Percentiles rank a stretch among this genome's conserved stretches.
These are phyloP conservation scores for Hawksworthiomyces lignivorus DNA, from an alignment of 2,329 filamentous ascomycete genomes.

Conservation along the genomic window DNA sequence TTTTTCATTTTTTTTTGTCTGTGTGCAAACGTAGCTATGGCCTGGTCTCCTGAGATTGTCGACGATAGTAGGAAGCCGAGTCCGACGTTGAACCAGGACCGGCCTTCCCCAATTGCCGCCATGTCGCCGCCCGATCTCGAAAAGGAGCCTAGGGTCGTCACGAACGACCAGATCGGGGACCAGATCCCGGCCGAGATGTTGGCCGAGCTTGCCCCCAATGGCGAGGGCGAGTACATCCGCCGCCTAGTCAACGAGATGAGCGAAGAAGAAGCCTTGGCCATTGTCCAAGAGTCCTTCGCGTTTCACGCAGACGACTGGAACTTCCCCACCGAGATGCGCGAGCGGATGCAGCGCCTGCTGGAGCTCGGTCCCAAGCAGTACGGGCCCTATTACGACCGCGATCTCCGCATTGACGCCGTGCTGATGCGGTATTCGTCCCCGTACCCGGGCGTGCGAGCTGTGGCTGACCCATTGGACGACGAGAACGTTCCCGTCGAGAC, in stretches of 20 bases:
- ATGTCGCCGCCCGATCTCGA: slow-evolving; percentile 20
- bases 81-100: no score
- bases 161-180: slow-evolving; percentile 21
- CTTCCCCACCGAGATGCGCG: slow-evolving; percentile 34
- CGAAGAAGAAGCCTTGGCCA: slow-evolving; percentile 33
- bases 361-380: slow-evolving; percentile 29
- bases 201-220: slow-evolving; percentile 34
- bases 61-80: no score
- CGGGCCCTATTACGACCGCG: slow-evolving; percentile 32
- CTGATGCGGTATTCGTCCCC: slow-evolving; percentile 34
- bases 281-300: slow-evolving; percentile 28
- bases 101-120: no score
- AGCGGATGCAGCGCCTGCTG: slow-evolving; percentile 31
- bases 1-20: no score
- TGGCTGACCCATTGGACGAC: slow-evolving; percentile 30
- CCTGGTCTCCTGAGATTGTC: no score
- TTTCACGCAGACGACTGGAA: slow-evolving; percentile 38
- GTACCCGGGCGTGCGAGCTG: slow-evolving; percentile 34
- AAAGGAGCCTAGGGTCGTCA: slow-evolving; percentile 17
- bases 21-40: no score
- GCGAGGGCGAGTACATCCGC: slow-evolving; percentile 34
- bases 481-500: slow-evolving; percentile 30
- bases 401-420: slow-evolving; percentile 32
- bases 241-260: slow-evolving; percentile 34
- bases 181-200: slow-evolving; percentile 32